These are phyloP conservation scores for Stephania yunnanensis DNA, from an alignment of 164 flowering plant genomes.

Conservation along the genomic window DNA sequence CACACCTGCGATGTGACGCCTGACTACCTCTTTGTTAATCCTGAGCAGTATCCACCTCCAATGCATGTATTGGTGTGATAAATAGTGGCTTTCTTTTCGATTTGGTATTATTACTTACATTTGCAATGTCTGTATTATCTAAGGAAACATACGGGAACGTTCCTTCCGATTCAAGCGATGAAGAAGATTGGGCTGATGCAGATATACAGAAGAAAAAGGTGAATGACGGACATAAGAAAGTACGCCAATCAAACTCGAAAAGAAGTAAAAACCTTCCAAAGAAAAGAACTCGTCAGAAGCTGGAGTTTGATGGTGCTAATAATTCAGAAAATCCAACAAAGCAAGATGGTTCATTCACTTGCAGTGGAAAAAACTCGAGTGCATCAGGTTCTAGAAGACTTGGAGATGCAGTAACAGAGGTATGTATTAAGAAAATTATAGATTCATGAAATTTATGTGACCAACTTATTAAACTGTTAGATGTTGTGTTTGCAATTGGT, in stretches of 20 bases:
- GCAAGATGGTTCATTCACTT: constrained; percentile 18
- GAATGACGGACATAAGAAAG: constrained; percentile 15
- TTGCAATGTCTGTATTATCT: constrained; percentile 5
- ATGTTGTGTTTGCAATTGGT: not conserved
- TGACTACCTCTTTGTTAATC: not conserved
- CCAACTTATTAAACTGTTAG: not conserved
- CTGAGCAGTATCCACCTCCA: not conserved
- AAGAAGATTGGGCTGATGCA: constrained; percentile 54
- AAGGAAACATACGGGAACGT: constrained; percentile 69
- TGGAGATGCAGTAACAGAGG: constrained; percentile 58
- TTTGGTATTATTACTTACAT: constrained; percentile 7
- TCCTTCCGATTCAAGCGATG: constrained; percentile 78
- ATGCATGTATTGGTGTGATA: not conserved
- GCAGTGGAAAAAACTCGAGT: constrained; percentile 19
- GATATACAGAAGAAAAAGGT: constrained; percentile 28
- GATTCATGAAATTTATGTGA: not conserved
- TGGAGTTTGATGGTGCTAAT: constrained; percentile 19
- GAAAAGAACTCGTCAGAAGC: constrained; percentile 23
- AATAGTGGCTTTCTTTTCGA: not conserved
- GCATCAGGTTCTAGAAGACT: constrained; percentile 33
- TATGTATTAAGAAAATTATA: constrained; percentile 19
- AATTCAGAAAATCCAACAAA: constrained; percentile 18
- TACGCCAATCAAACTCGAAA: constrained; percentile 6
- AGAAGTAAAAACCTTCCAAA: constrained; percentile 18
- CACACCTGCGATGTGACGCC: not conserved